Evolutionary conservation across 805 yeast genomes (phyloP).

Genomic region (Metschnikowia chrysomelidarum): DNA sequence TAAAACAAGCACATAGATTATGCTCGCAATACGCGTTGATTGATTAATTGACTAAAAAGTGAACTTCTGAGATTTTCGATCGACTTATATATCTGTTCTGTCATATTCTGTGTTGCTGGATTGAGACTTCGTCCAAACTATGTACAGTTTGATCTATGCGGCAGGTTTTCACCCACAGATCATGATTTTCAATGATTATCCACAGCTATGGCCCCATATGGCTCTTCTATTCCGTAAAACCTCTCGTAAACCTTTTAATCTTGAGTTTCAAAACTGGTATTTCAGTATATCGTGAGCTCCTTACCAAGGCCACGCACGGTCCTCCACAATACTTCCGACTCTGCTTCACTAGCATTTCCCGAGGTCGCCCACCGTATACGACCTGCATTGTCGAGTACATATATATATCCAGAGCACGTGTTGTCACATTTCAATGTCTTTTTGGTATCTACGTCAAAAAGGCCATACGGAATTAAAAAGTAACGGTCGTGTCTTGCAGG

Average conservation of each 20-base stretch:
- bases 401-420: slow-evolving; percentile 77
- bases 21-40: too few relatives aligned
- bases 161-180: too few relatives aligned
- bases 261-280: neutral
- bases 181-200: too few relatives aligned
- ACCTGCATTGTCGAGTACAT: slow-evolving; percentile 70
- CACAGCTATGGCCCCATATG: too few relatives aligned
- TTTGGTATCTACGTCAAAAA: slow-evolving; percentile 55
- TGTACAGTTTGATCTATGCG: too few relatives aligned
- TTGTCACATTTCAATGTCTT: slow-evolving; percentile 66
- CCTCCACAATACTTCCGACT: slow-evolving; percentile 61
- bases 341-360: slow-evolving; percentile 74
- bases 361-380: slow-evolving; percentile 90
- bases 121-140: too few relatives aligned
- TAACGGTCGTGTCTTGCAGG: slow-evolving; percentile 53
- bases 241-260: neutral
- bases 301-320: slow-evolving; percentile 57
- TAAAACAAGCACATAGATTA: too few relatives aligned
- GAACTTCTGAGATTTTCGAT: too few relatives aligned
- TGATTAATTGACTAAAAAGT: too few relatives aligned
- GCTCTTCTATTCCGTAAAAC: too few relatives aligned
- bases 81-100: too few relatives aligned
- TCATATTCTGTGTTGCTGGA: too few relatives aligned
- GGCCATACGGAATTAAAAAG: slow-evolving; percentile 60
- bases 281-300: slow-evolving; percentile 36